Base-by-base conservation (phyloP, 768 basidiomycete genomes). In the Sarcodon sp. region DNA sequence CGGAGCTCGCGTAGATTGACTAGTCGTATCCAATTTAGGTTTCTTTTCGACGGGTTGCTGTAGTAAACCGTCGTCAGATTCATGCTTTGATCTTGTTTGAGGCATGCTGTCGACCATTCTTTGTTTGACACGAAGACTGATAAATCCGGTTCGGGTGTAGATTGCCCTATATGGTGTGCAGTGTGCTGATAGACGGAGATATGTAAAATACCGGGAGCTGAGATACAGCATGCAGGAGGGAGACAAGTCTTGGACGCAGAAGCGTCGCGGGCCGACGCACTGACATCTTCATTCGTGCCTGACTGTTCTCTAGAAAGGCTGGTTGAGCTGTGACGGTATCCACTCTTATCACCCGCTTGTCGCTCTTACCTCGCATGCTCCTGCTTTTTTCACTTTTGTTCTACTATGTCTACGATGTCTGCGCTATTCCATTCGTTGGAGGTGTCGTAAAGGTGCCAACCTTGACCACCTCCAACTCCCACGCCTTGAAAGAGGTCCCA, bases 41-140 rank as follows among this genome's bases (percentile, higher is more conserved):
- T 59, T 63, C 53, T 69, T 71, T 36, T 61, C 64, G 32, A 53
- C 32, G 5, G 63, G 61, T 7, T 16, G 33, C 21, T 9, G 13
- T 9, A 41, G 16, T 41, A 48, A 52, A 10, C 39, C 45, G 10
- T 18, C 47, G 32, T 55, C 58, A 16, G 38, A 31, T 43, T 57
- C 56, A 32, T 46, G 47, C 12, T 44, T 12, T 32, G 56, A 47
- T 33, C 49, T 46, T 8, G 46, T 35, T 49, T 49, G 32, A 33
- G 35, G 39, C 6, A 41, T 11, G 8, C 8, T 27, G 15, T 41
- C 39, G 39, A 11, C 7, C 39, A 41, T 41, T 8, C 4, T 41
- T 27, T 13, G 8, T 16, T 5, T 13, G 2, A 13, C 4, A 5
- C 39, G 5, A 41, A 13, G 39, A 8, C 13, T 41, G 7, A 41